Evolutionary conservation across 1,139 yeast species (phyloP).

Genomic region (Eremothecium cymbalariae): DNA sequence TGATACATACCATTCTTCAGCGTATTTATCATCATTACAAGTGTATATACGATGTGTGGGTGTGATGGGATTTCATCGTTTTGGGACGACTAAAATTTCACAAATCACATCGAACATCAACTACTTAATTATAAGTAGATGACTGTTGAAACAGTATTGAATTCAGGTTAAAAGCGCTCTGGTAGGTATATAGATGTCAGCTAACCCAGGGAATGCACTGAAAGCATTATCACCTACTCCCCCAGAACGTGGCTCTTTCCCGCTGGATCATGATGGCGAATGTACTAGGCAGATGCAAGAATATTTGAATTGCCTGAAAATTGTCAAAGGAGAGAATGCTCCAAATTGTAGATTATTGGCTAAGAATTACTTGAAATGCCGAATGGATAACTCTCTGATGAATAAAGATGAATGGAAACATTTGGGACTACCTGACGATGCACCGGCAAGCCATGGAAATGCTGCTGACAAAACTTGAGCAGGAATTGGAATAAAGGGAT

Average conservation of each 20-base stretch:
- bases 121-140: no score
- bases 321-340: constrained; percentile 75
- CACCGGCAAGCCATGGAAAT: no score
- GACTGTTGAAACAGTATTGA: no score
- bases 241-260: constrained; percentile 94
- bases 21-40: no score
- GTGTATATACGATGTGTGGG: no score
- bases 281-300: constrained; percentile 68
- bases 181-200: constrained; percentile 29
- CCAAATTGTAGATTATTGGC: constrained; percentile 83
- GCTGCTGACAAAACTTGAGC: no score
- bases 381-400: constrained; percentile 90
- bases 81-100: no score
- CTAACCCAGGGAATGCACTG: constrained; percentile 36
- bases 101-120: no score
- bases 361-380: constrained; percentile 68
- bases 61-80: no score
- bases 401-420: constrained; percentile 75
- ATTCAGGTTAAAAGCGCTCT: background rate
- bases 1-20: no score
- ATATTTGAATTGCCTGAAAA: constrained; percentile 70
- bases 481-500: no score
- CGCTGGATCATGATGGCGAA: constrained; percentile 85
- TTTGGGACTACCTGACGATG: constrained; percentile 73
- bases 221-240: constrained; percentile 75